Evolutionary conservation across 345 rosid species (phyloP).

Genomic region (Pistacia integerrima): DNA sequence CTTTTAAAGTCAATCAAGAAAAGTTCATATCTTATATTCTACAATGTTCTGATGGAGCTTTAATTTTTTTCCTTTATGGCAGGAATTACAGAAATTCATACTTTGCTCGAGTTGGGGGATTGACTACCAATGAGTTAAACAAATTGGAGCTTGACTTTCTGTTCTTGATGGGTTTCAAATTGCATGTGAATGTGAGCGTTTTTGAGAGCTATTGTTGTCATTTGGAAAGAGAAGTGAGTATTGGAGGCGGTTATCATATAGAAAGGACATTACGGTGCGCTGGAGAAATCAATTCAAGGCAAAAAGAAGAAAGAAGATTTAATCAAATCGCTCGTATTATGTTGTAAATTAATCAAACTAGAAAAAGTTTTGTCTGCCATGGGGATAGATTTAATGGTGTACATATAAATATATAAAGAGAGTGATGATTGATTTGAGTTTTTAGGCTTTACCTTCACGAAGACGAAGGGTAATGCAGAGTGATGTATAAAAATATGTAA

Average conservation of each 20-base stretch:
- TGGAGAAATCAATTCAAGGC: slow-evolving; percentile 80
- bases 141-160: slow-evolving; percentile 73
- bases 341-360: slow-evolving; percentile 31
- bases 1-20: too few relatives aligned
- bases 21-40: too few relatives aligned
- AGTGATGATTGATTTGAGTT: slow-evolving; percentile 13
- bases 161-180: slow-evolving; percentile 85
- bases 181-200: slow-evolving; percentile 88
- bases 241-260: slow-evolving; percentile 87
- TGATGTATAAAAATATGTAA: not conserved
- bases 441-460: slow-evolving; percentile 7
- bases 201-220: slow-evolving; percentile 92
- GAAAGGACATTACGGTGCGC: slow-evolving; percentile 83
- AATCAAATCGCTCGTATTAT: slow-evolving; percentile 61
- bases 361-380: not conserved
- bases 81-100: slow-evolving; percentile 87
- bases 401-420: slow-evolving; percentile 24
- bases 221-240: slow-evolving; percentile 83
- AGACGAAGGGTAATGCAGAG: not conserved
- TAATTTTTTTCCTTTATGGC: slow-evolving; percentile 11
- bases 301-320: slow-evolving; percentile 39
- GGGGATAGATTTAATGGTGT: slow-evolving; percentile 8
- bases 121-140: slow-evolving; percentile 69
- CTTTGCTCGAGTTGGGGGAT: slow-evolving; percentile 83
- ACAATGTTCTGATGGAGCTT: not conserved